Percentiles rank a stretch among this genome's conserved stretches.
Conservation (phyloP, 768 basidiomycete species). For the Glaciozyma antarctica region DNA sequence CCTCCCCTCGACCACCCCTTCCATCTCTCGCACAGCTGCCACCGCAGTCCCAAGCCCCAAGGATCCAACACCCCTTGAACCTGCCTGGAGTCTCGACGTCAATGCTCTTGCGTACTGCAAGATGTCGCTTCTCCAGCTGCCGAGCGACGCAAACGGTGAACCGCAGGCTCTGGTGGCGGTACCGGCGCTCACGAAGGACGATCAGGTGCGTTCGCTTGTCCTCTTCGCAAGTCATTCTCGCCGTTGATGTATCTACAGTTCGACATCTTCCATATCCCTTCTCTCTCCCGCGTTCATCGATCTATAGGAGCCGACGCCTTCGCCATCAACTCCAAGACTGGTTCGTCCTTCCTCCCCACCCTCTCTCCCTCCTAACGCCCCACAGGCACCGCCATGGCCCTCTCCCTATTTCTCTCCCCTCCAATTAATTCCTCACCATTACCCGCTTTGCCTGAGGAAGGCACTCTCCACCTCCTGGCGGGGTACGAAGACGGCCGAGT, state of each 20-base stretch:
- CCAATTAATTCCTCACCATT: slow-evolving; percentile 24
- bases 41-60: slow-evolving; percentile 36
- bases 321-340: slow-evolving; percentile 46
- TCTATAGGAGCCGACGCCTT: slow-evolving; percentile 58
- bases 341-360: slow-evolving; percentile 38
- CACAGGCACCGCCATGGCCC: slow-evolving; percentile 78
- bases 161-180: slow-evolving; percentile 57
- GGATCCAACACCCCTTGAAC: slow-evolving; percentile 46
- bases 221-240: neutral
- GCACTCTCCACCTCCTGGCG: slow-evolving; percentile 52
- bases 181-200: slow-evolving; percentile 81
- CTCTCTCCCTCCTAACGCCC: neutral
- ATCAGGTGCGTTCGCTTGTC: slow-evolving; percentile 49
- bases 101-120: slow-evolving; percentile 92
- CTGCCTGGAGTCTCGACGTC: slow-evolving; percentile 67
- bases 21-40: slow-evolving; percentile 43
- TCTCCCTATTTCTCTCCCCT: slow-evolving; percentile 51
- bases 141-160: neutral
- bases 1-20: slow-evolving; percentile 37
- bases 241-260: slow-evolving; percentile 48
- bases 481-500: slow-evolving; percentile 86
- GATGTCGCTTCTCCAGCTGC: slow-evolving; percentile 56
- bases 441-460: neutral
- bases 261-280: slow-evolving; percentile 76
- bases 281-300: slow-evolving; percentile 62